Evolutionary conservation across 73 alveolate genomes (phyloP).

Genomic region (Breviolum minutum): DNA sequence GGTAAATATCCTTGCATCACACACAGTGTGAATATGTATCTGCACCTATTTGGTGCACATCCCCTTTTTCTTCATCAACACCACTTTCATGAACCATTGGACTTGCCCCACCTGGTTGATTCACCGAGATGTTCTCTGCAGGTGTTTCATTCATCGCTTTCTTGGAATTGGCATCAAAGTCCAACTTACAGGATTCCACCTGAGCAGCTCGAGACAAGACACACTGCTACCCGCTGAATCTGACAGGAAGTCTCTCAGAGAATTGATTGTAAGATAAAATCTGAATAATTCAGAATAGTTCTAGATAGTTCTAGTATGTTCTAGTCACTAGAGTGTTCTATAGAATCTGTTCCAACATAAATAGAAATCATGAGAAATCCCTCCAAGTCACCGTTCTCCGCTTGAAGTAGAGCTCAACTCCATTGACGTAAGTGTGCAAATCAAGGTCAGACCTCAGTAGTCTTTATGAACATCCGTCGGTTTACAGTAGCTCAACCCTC

Average conservation of each 20-base stretch:
- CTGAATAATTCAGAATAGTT: too few species aligned
- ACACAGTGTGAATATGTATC: too few species aligned
- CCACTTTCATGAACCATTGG: not conserved
- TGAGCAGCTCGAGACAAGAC: not conserved
- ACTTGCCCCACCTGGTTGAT: not conserved
- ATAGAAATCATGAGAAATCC: not conserved
- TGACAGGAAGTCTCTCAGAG: not conserved
- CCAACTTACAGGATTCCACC: constrained; percentile 25
- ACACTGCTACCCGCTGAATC: not conserved
- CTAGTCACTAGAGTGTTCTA: too few species aligned
- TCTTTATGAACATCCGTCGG: too few species aligned
- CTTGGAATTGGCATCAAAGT: constrained; percentile 27
- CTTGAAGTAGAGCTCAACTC: constrained; percentile 21
- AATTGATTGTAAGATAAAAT: too few species aligned
- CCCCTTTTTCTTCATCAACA: too few species aligned
- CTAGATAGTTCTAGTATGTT: too few species aligned
- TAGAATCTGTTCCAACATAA: too few species aligned
- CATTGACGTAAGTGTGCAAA: constrained; percentile 42
- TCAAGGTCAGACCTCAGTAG: constrained; percentile 34
- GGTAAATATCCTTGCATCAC: too few species aligned
- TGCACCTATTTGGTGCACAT: too few species aligned
- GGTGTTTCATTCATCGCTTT: not conserved
- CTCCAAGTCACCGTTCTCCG: not conserved
- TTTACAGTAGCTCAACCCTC: too few species aligned
- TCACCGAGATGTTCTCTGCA: constrained; percentile 52